These are phyloP conservation scores for Neofusicoccum parvum DNA, from an alignment of 2,329 filamentous ascomycete genomes.

Conservation along the genomic window DNA sequence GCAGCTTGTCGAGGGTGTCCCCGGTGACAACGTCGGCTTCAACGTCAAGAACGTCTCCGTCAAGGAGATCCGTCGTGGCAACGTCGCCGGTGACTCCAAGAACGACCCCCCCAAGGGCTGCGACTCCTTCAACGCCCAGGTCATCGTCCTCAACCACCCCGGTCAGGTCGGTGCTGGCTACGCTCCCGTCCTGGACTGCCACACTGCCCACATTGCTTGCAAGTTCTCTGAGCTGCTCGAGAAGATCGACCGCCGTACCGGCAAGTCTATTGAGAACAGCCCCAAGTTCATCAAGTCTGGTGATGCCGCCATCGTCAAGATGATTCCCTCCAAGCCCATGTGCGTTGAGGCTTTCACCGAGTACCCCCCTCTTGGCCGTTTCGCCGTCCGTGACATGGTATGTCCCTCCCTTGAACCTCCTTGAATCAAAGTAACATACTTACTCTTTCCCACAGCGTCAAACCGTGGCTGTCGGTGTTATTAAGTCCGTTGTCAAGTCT, in stretches of 20 bases:
- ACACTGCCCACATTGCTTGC: slow-evolving; percentile 99
- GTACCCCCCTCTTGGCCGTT: slow-evolving; percentile 99
- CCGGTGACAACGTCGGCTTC: slow-evolving; percentile 99
- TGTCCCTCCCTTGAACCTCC: no score
- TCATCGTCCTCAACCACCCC: slow-evolving; percentile 99
- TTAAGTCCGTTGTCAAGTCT: slow-evolving; percentile 64
- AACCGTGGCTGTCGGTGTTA: slow-evolving; percentile 72
- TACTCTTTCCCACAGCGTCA: slow-evolving; percentile 32
- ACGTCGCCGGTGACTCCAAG: slow-evolving; percentile 99
- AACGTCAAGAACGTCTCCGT: slow-evolving; percentile 99
- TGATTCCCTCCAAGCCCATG: slow-evolving; percentile 99
- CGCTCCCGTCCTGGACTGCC: slow-evolving; percentile 98
- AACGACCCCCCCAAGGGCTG: slow-evolving; percentile 90
- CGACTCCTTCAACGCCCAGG: slow-evolving; percentile 98
- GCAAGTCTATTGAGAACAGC: slow-evolving; percentile 86
- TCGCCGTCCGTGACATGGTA: slow-evolving; percentile 97
- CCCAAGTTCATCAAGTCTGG: slow-evolving; percentile 99
- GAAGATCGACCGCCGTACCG: slow-evolving; percentile 99
- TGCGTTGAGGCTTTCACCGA: slow-evolving; percentile 99
- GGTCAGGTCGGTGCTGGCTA: slow-evolving; percentile 99
- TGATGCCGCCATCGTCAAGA: slow-evolving; percentile 99
- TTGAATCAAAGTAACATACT: no score
- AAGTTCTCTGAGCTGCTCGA: slow-evolving; percentile 99
- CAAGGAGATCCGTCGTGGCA: slow-evolving; percentile 99
- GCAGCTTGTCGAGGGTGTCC: slow-evolving; percentile 91